These are phyloP conservation scores for Brassica juncea DNA, from an alignment of 345 rosid genomes.

Conservation along the genomic window DNA sequence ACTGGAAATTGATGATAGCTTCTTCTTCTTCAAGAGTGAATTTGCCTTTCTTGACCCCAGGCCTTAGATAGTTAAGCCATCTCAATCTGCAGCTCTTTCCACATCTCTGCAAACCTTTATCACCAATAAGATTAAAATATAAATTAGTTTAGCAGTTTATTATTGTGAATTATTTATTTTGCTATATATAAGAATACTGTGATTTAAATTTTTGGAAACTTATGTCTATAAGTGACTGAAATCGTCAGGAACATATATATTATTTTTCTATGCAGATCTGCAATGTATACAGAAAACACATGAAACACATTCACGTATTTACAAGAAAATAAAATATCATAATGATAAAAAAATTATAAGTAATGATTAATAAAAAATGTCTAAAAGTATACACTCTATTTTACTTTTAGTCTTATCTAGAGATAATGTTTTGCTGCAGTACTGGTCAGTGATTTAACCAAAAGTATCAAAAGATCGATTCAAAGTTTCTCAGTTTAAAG, in stretches of 20 bases:
- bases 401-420: not conserved
- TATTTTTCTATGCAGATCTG: not conserved
- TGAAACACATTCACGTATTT: not conserved
- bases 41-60: conserved; percentile 30
- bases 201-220: not conserved
- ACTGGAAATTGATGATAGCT: conserved; percentile 11
- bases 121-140: not conserved
- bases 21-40: conserved; percentile 34
- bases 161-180: not conserved
- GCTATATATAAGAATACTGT: not conserved
- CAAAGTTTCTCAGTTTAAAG: not conserved
- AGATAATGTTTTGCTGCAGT: not conserved
- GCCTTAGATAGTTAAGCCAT: conserved; percentile 36
- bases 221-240: not conserved
- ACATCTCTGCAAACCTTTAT: conserved; percentile 34
- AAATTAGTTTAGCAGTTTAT: not conserved
- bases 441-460: not conserved
- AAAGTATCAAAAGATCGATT: not conserved
- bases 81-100: conserved; percentile 39
- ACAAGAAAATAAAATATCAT: not conserved
- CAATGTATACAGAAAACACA: not conserved
- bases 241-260: not conserved
- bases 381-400: not conserved
- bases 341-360: not conserved
- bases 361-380: not conserved